Base-by-base conservation (phyloP, 441 rosid genomes). In the Gossypium lobatum region DNA sequence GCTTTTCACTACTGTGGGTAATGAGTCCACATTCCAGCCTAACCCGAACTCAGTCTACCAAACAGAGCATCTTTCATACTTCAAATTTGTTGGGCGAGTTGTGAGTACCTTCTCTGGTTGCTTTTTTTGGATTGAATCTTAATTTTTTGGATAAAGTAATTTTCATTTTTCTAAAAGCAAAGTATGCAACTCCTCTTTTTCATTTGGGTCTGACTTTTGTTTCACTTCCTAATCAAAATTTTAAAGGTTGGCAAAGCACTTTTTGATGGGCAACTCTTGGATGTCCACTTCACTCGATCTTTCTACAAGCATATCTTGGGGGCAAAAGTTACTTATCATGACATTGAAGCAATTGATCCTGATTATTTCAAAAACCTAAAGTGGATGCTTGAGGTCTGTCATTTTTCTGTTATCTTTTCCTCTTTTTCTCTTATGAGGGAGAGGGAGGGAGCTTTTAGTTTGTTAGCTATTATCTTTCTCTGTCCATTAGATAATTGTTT, bases 281-380 rank as follows among this genome's bases (percentile, higher is more conserved):
- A 94, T 80, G 98, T 94, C 73, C 97, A 94, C 83, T 94, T 94
- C 72, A 94, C 98, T 67, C 93, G 98, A 42, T 94, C 98, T 28
- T 94, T 94, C 79, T 91, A 94, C 89, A 94, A 92, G 93, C 97
- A 94, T 83, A 92, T 94, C 74, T 76, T 94, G 64, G 98, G 95
- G 72, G 90, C 76, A 20, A 92, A 92, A 85, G 98, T 94, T 77
- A 89, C 97, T 60, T 94, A 94, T 79, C 96, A 86, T 79, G 97
- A 94, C 75, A 92, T 94, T 74, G 98, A 94, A 88, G 98, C 98
- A 76, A 92, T 92, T 63, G 98, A 94, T 81, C 98, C 98, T 3
- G 92, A 82, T 78, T 94, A 91, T 80, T 94, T 88, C 76, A 94
- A 86, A 79, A 87, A 82, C 78, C 85, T 94, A 58, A 91, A 94